Evolutionary conservation across 2,329 filamentous ascomycete species (phyloP).

Genomic region (Cladophialophora exuberans): DNA sequence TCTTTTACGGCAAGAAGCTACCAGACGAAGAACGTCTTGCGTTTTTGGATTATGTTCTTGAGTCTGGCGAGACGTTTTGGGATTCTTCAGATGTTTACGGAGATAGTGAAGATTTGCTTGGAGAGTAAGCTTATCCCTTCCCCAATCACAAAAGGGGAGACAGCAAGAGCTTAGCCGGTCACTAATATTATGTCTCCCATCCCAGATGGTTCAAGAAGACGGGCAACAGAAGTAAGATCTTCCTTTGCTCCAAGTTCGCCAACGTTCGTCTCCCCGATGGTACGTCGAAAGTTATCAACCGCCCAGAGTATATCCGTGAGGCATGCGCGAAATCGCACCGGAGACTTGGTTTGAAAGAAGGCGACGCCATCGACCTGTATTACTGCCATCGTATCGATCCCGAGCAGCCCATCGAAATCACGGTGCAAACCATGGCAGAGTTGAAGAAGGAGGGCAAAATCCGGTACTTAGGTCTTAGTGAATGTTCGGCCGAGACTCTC

Average conservation of each 20-base stretch:
- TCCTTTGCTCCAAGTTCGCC: conserved; percentile 59
- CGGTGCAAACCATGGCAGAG: conserved; percentile 41
- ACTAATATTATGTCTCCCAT: background rate
- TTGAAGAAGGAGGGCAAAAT: conserved; percentile 43
- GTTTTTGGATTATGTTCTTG: conserved; percentile 44
- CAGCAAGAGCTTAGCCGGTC: background rate
- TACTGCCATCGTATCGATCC: conserved; percentile 51
- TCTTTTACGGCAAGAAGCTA: conserved; percentile 37
- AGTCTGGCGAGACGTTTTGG: conserved; percentile 24
- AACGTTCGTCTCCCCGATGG: conserved; percentile 27
- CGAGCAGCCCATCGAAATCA: conserved; percentile 54
- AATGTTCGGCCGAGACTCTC: conserved; percentile 48
- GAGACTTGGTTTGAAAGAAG: conserved; percentile 44
- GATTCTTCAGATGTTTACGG: conserved; percentile 44
- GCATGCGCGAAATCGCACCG: conserved; percentile 47
- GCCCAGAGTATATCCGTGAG: conserved; percentile 46
- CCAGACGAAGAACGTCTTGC: conserved; percentile 50
- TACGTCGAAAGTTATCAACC: conserved; percentile 38
- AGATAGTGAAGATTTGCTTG: conserved; percentile 50
- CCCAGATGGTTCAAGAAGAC: conserved; percentile 53
- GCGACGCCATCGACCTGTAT: conserved; percentile 41
- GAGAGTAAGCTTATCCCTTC: conserved; percentile 35
- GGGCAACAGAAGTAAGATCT: conserved; percentile 50
- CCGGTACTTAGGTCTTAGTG: conserved; percentile 46
- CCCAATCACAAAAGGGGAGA: background rate